A percentile compares a stretch with the other conserved stretches of the same genome.
These are phyloP conservation scores for Alternaria solani DNA, from an alignment of 2,329 filamentous ascomycete genomes.

Conservation along the genomic window DNA sequence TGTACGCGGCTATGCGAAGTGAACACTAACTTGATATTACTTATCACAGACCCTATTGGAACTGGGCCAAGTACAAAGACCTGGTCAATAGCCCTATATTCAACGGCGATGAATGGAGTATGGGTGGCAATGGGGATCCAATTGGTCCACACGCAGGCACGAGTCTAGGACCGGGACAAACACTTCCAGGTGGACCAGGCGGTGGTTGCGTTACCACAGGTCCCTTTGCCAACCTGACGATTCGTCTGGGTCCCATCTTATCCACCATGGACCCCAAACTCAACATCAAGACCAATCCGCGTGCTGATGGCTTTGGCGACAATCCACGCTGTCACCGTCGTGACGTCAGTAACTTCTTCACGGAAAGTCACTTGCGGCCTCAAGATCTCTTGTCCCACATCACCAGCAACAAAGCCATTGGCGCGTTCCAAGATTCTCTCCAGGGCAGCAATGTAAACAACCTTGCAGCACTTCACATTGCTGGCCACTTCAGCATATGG, in stretches of 20 bases:
- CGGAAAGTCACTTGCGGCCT: conserved; percentile 21
- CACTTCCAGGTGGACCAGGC: conserved; percentile 59
- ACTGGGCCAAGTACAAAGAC: conserved; percentile 62
- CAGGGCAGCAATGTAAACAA: conserved; percentile 23
- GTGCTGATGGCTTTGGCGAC: conserved; percentile 36
- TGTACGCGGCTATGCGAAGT: not conserved
- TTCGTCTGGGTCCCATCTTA: conserved; percentile 59
- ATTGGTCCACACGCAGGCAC: conserved; percentile 25
- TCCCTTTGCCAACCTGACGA: conserved; percentile 57
- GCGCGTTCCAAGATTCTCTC: conserved; percentile 37
- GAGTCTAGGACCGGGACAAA: conserved; percentile 25
- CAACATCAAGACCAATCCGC: conserved; percentile 44
- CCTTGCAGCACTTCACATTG: conserved; percentile 50
- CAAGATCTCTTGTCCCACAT: conserved; percentile 36
- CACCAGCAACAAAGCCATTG: conserved; percentile 29
- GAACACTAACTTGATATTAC: not conserved
- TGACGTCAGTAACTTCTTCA: conserved; percentile 44
- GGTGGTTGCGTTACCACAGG: conserved; percentile 65
- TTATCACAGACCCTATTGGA: conserved; percentile 56
- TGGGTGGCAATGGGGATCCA: conserved; percentile 58
- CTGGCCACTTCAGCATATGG: conserved; percentile 56
- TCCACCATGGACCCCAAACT: conserved; percentile 40
- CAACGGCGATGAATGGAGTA: conserved; percentile 61
- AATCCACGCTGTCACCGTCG: conserved; percentile 45
- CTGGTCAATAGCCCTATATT: conserved; percentile 61